Base-by-base conservation (phyloP, 768 basidiomycete species). In the Leccinum subtestaceum region DNA sequence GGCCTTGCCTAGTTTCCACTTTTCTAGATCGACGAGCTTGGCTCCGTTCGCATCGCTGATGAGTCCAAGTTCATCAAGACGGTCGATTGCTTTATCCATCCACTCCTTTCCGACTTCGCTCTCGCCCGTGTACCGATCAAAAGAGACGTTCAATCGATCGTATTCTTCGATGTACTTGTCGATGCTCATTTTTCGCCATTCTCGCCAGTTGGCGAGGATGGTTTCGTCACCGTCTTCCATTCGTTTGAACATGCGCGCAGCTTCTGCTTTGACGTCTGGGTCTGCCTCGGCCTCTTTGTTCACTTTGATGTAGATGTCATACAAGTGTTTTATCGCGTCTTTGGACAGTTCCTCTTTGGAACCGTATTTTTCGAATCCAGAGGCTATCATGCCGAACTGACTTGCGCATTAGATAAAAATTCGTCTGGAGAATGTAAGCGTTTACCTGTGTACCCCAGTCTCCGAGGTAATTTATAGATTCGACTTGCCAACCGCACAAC, bases 401-500 rank as follows among this genome's bases (percentile, higher is more conserved):
- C 3, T 21, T 23, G 27, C 23, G 4, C n/a, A 17, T 60, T 23
- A 61, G 31, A 11, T 32, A 4, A 32, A 57, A 7, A 25, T 31
- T 38, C 12, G 25, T 15, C 2, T 12, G 27, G n/a, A 29, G 12
- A 27, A 19, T 12, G 29, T 13, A 17, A 2, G n/a, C 21, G 0
- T 17, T 70, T 40, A 93, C 95, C 82, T 98, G 96, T 45, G 95
- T 98, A 23, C 96, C 96, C 96, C 95, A 98, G 70, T 98, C 96
- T 2, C 96, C 96, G 15, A 98, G 83, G 72, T 99, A 99, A 72
- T 99, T 99, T 75, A 98, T 78, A 2, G 89, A 82, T 38, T 84
- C 74, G n/a, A 95, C 94, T 7, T 93, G 84, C 95, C 93, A 98
- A 15, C 96, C 95, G 67, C 89, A 93, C 7, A 92, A 83, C 69